Evolutionary conservation across 768 basidiomycete genomes (phyloP).

Genomic region (Lentinula aciculospora): DNA sequence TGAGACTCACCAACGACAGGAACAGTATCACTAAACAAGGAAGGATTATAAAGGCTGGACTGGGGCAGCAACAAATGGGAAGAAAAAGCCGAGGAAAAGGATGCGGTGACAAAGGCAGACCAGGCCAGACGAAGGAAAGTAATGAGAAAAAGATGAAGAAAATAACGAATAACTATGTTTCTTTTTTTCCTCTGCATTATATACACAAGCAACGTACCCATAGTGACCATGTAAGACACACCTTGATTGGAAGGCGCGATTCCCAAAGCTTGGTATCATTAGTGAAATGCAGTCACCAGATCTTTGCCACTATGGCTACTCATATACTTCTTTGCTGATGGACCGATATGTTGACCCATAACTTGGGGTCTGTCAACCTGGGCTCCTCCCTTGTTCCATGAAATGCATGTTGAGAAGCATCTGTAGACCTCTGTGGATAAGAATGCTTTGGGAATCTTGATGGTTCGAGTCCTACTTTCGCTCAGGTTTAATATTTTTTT

Average conservation of each 20-base stretch:
- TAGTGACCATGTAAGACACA: not conserved
- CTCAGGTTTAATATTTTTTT: no score
- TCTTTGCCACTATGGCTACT: constrained; percentile 2
- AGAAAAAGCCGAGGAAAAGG: constrained; percentile 1
- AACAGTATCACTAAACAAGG: no score
- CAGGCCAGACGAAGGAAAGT: constrained; percentile 4
- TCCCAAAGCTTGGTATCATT: no score
- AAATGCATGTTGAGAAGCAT: no score
- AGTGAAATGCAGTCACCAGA: not conserved
- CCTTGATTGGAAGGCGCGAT: not conserved
- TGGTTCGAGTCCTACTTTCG: no score
- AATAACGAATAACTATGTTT: not conserved
- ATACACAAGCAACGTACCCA: not conserved
- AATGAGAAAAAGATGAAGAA: not conserved
- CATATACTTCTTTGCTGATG: not conserved
- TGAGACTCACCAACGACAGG: not conserved
- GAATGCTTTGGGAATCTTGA: no score
- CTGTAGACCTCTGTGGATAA: no score
- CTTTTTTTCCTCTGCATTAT: not conserved
- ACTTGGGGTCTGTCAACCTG: not conserved
- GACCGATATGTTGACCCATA: not conserved
- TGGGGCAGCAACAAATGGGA: constrained; percentile 5
- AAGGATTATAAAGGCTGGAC: not conserved
- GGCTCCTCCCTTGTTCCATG: not conserved
- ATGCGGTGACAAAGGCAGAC: not conserved